phyloP scores from a whole-genome alignment of 2,329 filamentous ascomycete species.

The Plenodomus tracheiphilus region DNA sequence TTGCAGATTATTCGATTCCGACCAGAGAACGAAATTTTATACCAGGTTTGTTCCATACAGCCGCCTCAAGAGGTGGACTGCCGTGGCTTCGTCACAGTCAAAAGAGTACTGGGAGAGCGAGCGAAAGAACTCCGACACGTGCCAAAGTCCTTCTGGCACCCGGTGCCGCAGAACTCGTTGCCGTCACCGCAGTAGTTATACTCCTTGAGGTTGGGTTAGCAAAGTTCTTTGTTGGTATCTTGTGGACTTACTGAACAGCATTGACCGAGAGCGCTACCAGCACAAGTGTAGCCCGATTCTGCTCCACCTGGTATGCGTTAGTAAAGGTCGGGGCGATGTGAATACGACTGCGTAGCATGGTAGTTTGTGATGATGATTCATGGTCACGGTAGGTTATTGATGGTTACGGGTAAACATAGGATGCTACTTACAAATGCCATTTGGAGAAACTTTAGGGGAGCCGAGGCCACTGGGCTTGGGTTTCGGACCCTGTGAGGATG shows the following conservation, averaged over 20 bases:
- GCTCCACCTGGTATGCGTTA: background rate
- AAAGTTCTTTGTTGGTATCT: background rate
- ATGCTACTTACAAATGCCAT: slow-evolving; percentile 2
- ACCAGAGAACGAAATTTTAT: no score
- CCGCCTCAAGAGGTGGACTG: background rate
- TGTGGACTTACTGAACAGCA: slow-evolving; percentile 5
- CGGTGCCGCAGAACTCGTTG: slow-evolving; percentile 19
- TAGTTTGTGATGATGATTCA: background rate
- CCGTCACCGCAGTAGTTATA: background rate
- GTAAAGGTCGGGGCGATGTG: background rate
- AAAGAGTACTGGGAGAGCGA: background rate
- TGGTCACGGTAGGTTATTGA: background rate
- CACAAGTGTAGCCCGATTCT: slow-evolving; percentile 1
- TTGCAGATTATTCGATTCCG: no score
- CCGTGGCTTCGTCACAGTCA: background rate
- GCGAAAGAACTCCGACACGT: background rate
- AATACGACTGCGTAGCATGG: background rate
- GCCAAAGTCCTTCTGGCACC: slow-evolving; percentile 15
- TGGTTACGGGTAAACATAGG: background rate
- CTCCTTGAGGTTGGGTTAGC: background rate
- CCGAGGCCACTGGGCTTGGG: background rate
- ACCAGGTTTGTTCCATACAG: no score
- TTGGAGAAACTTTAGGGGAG: background rate
- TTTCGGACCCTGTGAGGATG: background rate
- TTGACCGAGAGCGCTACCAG: background rate